Conservation (phyloP, 2,329 filamentous ascomycete genomes). For the Tothia fuscella region DNA sequence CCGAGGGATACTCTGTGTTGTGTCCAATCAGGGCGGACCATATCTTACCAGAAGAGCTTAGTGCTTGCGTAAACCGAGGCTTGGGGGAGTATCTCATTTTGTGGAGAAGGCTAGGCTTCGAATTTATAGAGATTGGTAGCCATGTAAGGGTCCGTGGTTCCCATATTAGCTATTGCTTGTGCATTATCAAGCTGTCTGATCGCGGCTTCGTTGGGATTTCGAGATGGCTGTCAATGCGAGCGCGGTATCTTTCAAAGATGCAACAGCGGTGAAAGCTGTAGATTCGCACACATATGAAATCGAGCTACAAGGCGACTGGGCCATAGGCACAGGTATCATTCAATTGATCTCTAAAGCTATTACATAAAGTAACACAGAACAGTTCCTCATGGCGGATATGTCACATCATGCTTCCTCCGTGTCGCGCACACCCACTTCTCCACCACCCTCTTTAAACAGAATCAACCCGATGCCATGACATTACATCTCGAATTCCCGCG, state of each 20-base stretch:
- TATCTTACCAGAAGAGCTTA: too few relatives aligned
- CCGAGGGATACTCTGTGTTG: too few relatives aligned
- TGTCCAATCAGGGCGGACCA: too few relatives aligned
- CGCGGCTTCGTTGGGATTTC: too few relatives aligned
- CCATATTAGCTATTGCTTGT: too few relatives aligned
- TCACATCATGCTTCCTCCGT: conserved; percentile 50
- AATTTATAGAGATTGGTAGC: too few relatives aligned
- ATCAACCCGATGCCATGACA: conserved; percentile 51
- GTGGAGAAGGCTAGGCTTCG: too few relatives aligned
- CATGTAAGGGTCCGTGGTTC: too few relatives aligned
- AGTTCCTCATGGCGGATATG: conserved; percentile 63
- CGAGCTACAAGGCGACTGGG: conserved; percentile 47
- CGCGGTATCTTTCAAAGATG: conserved; percentile 32
- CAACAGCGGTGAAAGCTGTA: conserved; percentile 35
- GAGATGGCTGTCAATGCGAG: too few relatives aligned
- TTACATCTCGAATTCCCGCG: conserved; percentile 55
- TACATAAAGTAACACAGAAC: conserved; percentile 11
- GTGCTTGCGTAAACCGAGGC: too few relatives aligned
- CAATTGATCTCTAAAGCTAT: background rate
- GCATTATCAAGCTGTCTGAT: too few relatives aligned
- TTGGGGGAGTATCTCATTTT: too few relatives aligned
- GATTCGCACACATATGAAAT: conserved; percentile 47
- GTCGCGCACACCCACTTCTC: conserved; percentile 48
- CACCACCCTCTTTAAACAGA: conserved; percentile 43
- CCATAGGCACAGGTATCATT: conserved; percentile 50